Evolutionary conservation across 2,329 filamentous ascomycete species (phyloP).

Genomic region (Ophiostoma ips): DNA sequence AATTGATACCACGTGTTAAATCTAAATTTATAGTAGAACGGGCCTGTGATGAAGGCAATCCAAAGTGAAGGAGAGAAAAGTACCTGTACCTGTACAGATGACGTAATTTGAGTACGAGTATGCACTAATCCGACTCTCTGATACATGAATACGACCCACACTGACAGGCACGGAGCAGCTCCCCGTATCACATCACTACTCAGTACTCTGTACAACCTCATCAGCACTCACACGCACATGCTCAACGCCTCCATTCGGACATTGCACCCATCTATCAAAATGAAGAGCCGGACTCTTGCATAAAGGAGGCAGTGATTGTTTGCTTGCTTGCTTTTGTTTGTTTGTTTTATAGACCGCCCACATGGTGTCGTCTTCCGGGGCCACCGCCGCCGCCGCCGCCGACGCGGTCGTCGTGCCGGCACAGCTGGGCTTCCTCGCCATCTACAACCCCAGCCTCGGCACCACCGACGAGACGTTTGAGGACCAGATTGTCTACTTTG

Average conservation of each 20-base stretch:
- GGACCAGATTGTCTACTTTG: conserved; percentile 78
- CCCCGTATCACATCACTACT: too few relatives aligned
- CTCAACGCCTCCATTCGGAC: not conserved
- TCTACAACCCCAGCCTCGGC: conserved; percentile 66
- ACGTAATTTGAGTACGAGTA: not conserved
- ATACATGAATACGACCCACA: not conserved
- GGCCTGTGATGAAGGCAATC: too few relatives aligned
- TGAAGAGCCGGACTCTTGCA: not conserved
- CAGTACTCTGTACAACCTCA: not conserved
- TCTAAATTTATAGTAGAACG: too few relatives aligned
- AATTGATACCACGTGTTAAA: not conserved
- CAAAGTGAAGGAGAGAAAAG: too few relatives aligned
- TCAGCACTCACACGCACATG: not conserved
- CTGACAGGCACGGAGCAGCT: too few relatives aligned
- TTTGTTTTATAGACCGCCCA: too few relatives aligned
- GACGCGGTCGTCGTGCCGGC: conserved; percentile 47
- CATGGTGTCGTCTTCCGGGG: not conserved
- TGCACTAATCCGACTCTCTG: not conserved
- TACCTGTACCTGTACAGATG: not conserved
- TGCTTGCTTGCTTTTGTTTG: not conserved
- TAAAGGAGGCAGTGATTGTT: not conserved
- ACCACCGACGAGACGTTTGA: conserved; percentile 53
- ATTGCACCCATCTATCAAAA: not conserved
- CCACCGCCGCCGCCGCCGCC: not conserved
- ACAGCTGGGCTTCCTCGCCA: conserved; percentile 77